Conservation (phyloP, 805 yeast genomes). For the Hanseniaspora mollemarum region DNA sequence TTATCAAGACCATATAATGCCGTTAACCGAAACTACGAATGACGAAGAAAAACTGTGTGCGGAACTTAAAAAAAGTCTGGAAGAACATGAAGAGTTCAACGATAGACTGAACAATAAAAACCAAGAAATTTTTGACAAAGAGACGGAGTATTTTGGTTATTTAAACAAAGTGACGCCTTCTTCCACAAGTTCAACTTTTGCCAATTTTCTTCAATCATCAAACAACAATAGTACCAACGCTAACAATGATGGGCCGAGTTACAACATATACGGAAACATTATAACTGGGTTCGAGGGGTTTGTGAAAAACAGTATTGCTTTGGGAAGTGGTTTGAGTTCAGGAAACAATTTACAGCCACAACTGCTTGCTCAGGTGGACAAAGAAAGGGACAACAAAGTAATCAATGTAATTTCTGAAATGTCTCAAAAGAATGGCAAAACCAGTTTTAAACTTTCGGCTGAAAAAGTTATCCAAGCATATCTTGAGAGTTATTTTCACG, state of each 20-base stretch:
- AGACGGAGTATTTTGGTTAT: slow-evolving; percentile 12
- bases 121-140: slow-evolving; percentile 16
- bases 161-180: neutral
- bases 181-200: neutral
- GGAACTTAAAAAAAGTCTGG: neutral
- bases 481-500: slow-evolving; percentile 1
- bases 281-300: slow-evolving; percentile 15
- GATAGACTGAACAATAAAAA: slow-evolving; percentile 6
- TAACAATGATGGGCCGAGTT: slow-evolving; percentile 9
- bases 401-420: neutral
- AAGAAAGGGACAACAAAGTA: slow-evolving; percentile 1
- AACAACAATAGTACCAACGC: neutral
- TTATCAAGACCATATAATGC: too few species aligned
- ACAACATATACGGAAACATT: slow-evolving; percentile 15
- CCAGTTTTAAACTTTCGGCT: neutral
- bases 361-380: slow-evolving; percentile 1
- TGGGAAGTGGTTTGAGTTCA: slow-evolving; percentile 12
- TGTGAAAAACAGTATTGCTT: slow-evolving; percentile 9
- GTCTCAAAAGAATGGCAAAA: neutral
- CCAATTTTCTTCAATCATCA: neutral
- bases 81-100: neutral
- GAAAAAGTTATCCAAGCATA: neutral
- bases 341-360: slow-evolving; percentile 9
- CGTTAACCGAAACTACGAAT: neutral
- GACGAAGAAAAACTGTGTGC: neutral